Evolutionary conservation across 2,329 filamentous ascomycete genomes (phyloP).

Genomic region (Aspergillus japonicus): DNA sequence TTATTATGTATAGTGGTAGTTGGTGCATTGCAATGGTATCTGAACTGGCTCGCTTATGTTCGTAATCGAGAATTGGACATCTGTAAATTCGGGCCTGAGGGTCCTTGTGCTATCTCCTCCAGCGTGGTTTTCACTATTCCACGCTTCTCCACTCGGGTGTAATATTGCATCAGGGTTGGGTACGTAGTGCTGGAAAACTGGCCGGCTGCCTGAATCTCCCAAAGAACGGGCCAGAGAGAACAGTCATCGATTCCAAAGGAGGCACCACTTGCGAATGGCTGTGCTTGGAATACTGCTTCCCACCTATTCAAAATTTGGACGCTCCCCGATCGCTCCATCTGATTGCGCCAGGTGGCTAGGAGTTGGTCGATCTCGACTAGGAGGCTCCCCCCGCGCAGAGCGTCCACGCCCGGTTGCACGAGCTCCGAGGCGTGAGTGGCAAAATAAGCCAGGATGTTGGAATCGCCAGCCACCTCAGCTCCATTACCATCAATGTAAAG

Average conservation of each 20-base stretch:
- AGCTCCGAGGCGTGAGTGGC: conserved; percentile 21
- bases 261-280: conserved; percentile 37
- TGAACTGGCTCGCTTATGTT: neutral
- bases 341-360: conserved; percentile 30
- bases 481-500: conserved; percentile 33
- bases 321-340: neutral
- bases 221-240: conserved; percentile 44
- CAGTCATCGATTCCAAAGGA: conserved; percentile 44
- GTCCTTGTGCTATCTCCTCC: conserved; percentile 19
- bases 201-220: conserved; percentile 33
- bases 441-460: conserved; percentile 35
- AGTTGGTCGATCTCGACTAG: conserved; percentile 32
- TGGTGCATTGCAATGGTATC: neutral
- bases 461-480: conserved; percentile 28
- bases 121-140: conserved; percentile 37
- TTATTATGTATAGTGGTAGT: neutral
- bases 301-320: conserved; percentile 24
- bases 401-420: conserved; percentile 27
- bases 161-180: conserved; percentile 37
- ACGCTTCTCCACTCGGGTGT: conserved; percentile 39
- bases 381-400: conserved; percentile 28
- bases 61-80: neutral
- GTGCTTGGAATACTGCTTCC: conserved; percentile 33
- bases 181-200: conserved; percentile 27
- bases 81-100: neutral